A percentile compares a stretch with the other conserved stretches of the same genome.
phyloP scores from a whole-genome alignment of 139 green algal species.

The Coelastrella sp. region DNA sequence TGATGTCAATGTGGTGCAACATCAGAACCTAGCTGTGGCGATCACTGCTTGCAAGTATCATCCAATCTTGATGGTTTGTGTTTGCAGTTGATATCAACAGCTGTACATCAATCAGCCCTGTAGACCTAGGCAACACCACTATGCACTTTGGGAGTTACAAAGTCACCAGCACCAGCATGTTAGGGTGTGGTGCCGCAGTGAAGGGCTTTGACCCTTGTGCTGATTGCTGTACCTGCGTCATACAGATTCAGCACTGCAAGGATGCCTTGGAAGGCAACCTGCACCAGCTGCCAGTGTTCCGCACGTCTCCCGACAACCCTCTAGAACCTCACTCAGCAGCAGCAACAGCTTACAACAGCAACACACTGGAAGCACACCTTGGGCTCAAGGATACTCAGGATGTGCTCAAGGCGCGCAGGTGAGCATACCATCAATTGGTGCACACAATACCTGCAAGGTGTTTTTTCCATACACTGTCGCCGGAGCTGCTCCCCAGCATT shows the following conservation, averaged over 20 bases:
- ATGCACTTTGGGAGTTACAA: no score
- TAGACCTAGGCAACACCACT: no score
- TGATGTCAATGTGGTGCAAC: no score
- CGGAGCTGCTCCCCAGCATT: no score
- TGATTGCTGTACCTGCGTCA: background rate
- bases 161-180: no score
- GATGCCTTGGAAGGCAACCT: constrained; percentile 11
- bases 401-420: background rate
- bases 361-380: background rate
- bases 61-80: no score
- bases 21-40: no score
- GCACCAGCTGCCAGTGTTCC: constrained; percentile 18
- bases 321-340: background rate
- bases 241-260: background rate
- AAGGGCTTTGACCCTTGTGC: background rate
- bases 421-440: background rate
- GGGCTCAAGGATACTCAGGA: background rate
- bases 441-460: background rate
- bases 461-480: no score
- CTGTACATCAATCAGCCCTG: no score
- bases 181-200: background rate
- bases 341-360: background rate
- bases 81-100: no score
- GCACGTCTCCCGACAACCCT: background rate
- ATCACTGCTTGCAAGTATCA: no score